Percentiles rank a stretch among this genome's conserved stretches.
Conservation (phyloP, 495 filamentous ascomycete species). For the Xylona heveae region DNA sequence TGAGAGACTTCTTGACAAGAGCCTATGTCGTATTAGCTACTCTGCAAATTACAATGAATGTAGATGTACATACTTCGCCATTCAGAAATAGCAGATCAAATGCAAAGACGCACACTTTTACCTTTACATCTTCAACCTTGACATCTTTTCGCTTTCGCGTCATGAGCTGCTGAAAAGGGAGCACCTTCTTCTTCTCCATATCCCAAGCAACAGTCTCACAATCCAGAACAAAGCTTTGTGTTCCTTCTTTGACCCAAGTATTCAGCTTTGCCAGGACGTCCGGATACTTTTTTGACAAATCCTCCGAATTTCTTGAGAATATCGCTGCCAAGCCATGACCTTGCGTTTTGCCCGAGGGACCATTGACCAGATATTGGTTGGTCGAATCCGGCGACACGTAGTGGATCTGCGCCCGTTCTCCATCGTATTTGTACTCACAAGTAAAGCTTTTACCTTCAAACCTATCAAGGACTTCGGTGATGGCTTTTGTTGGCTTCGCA, state of each 20-base stretch:
- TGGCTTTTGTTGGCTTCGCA: conserved; percentile 97
- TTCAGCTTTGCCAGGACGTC: conserved; percentile 77
- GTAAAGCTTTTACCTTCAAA: conserved; percentile 93
- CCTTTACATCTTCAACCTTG: conserved; percentile 87
- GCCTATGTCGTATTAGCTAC: conserved; percentile 21
- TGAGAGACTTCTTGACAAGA: conserved; percentile 66
- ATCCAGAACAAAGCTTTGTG: conserved; percentile 87
- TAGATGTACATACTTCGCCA: conserved; percentile 38
- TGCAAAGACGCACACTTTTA: conserved; percentile 94
- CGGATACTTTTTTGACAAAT: conserved; percentile 91
- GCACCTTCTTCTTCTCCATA: conserved; percentile 68
- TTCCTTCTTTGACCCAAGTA: conserved; percentile 72
- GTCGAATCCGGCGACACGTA: conserved; percentile 67
- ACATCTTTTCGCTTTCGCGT: conserved; percentile 95
- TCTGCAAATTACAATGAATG: neutral
- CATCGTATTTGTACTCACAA: conserved; percentile 98
- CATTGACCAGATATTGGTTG: conserved; percentile 34
- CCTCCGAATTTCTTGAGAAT: conserved; percentile 92
- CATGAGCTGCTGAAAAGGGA: conserved; percentile 96
- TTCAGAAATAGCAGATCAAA: conserved; percentile 92
- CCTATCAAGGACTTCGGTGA: conserved; percentile 90
- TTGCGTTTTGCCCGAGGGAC: conserved; percentile 30
- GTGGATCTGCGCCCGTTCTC: conserved; percentile 91
- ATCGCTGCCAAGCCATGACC: conserved; percentile 65
- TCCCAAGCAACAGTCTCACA: conserved; percentile 99